Base-by-base conservation (phyloP, 225 moss, liverwort and hornwort species). In the Rhytidiadelphus loreus region DNA sequence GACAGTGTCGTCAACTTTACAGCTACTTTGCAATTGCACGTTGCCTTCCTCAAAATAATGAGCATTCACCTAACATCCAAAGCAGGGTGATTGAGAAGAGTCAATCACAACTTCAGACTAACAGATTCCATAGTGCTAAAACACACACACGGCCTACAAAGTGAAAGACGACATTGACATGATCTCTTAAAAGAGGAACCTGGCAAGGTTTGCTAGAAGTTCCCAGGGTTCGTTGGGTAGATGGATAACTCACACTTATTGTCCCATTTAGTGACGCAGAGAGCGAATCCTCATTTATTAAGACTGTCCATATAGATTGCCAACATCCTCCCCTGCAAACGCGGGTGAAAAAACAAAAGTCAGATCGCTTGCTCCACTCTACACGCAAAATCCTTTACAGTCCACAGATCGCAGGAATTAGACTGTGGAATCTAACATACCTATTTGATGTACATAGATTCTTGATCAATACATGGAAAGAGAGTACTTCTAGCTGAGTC, bases 21-120 rank as follows among this genome's bases (percentile, higher is more conserved):
- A 94, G 89, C 91, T 94, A 62, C 96, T 97, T 90, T 94, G 93
- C 90, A 99, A 90, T 83, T 99, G 99, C 66, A 99, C 99, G 88
- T 99, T 99, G 85, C 97, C 99, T 94, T 99, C 99, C 92, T 99
- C 99, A 82, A 99, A 97, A 88, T 99, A 99, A 89, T 99, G 99
- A 57, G 99, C 99, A 89, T 95, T 95, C 84, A 99, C 96, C 99
- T 99, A 84, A 75, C 68, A 87, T 37, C 50, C 85, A 90, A 58
- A 86, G 24, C 60, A 79, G 33, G 68, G 50, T 15, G 59, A 62
- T 75, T 86, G 48, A 93, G 82, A 76, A 90, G 59, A 88, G 56
- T 65, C 43, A 28, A 73, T 39, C 29, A 72, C 77, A 80, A 58
- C 61, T 80, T 80, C 37, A 83, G 20, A n/a, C 57, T 56, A 53